Base-by-base conservation (phyloP, 148 eudicot species). In the Chenopodium berlandieri region DNA sequence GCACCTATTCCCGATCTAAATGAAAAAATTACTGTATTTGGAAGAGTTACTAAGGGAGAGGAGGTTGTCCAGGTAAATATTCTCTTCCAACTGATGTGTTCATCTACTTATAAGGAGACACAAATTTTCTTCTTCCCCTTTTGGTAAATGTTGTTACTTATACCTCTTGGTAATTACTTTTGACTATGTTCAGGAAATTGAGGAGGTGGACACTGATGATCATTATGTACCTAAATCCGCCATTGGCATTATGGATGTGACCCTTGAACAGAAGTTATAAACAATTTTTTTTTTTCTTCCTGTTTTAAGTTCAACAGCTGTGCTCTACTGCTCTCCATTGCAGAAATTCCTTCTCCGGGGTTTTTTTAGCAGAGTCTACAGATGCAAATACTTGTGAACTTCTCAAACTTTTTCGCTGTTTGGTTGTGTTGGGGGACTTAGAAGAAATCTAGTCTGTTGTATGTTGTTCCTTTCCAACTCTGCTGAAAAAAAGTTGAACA, bases 201-300 rank as follows among this genome's bases (percentile, higher is more conserved):
- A 95, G 88, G 97, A 95, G 88, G 95, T 90, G 80, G 98, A 95
- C 85, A 95, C 98, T 0, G 97, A 95, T 77, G 94, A 93, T 69
- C 98, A 93, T 80, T 95, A 89, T 84, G 89, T 86, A 50, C 98
- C 98, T 12, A 95, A 93, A 85, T 85, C 96, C 58, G 88, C 92
- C 75, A 89, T 95, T 62, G 89, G 86, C 79, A 95, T 95, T 25
- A 88, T 82, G 69, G 88, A 92, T 23, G 92, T 95, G 78, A 86
- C 88, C 44, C 86, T 95, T 78, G 89, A 95, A 83, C 92, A 88
- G 14, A 91, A 89, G 88, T 81, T 85, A 34, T 93, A 84, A 82
- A 25, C 65, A 56, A 4, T n/a, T 34, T 65, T 30, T 27, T 27
- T 27, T 46, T 56, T 34, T 22, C 31, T 16, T 54, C 40, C 47